A percentile compares a stretch with the other conserved stretches of the same genome.
phyloP scores from a whole-genome alignment of 306 rosid genomes.

The Corylus avellana region DNA sequence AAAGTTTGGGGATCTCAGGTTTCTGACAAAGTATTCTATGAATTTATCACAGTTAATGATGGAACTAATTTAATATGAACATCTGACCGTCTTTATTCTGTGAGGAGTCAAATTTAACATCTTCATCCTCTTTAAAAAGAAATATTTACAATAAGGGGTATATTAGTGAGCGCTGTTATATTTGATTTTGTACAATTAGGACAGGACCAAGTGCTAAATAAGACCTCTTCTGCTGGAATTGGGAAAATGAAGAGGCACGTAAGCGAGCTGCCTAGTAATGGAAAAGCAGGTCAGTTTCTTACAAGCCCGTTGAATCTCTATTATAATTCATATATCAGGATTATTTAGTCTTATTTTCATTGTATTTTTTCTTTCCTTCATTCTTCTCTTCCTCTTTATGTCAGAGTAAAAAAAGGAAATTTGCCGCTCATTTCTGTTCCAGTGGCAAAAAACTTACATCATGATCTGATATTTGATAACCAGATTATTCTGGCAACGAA shows the following conservation, averaged over 20 bases:
- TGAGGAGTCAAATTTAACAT: background rate
- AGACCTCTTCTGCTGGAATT: constrained; percentile 38
- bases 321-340: background rate
- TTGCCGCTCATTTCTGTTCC: constrained; percentile 17
- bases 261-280: constrained; percentile 33
- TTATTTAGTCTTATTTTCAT: background rate
- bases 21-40: background rate
- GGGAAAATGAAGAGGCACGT: constrained; percentile 32
- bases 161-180: constrained; percentile 10
- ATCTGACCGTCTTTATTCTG: background rate
- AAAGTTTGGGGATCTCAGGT: background rate
- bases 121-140: background rate
- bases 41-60: background rate
- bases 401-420: constrained; percentile 4
- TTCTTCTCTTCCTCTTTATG: background rate
- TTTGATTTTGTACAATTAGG: constrained; percentile 29
- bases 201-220: constrained; percentile 68
- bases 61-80: background rate
- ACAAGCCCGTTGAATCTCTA: constrained; percentile 22
- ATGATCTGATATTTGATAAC: constrained; percentile 35
- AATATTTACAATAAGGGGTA: background rate
- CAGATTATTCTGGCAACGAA: constrained; percentile 46
- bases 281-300: constrained; percentile 49
- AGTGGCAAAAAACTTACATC: constrained; percentile 15
- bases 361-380: background rate